Evolutionary conservation across 805 yeast genomes (phyloP).

Genomic region (Pichia occidentalis): DNA sequence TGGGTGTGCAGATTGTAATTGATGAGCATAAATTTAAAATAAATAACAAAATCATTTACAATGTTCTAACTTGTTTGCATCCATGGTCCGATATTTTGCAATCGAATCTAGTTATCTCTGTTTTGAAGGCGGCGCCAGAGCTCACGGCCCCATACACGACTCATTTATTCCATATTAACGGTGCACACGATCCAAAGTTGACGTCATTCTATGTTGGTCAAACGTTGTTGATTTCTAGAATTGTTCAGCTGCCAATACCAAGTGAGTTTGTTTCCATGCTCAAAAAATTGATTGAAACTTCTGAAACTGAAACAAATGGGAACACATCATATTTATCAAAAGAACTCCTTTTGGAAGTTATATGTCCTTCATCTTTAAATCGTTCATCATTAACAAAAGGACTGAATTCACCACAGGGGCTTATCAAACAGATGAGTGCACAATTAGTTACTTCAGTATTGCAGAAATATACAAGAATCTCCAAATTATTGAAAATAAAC

Average conservation of each 20-base stretch:
- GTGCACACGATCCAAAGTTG: constrained; percentile 71
- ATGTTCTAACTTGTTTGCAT: constrained; percentile 56
- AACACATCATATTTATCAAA: constrained; percentile 8
- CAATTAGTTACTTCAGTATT: constrained; percentile 52
- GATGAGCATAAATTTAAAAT: constrained; percentile 50
- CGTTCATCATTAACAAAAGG: constrained; percentile 52
- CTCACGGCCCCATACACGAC: constrained; percentile 64
- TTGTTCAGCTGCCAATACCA: constrained; percentile 56
- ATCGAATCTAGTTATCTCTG: constrained; percentile 42
- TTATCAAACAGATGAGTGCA: constrained; percentile 58
- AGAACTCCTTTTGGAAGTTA: constrained; percentile 42
- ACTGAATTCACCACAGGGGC: constrained; percentile 40
- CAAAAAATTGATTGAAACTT: constrained; percentile 9
- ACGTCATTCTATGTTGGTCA: constrained; percentile 81
- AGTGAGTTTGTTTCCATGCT: constrained; percentile 18
- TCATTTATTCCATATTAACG: constrained; percentile 50
- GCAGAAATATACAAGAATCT: constrained; percentile 43
- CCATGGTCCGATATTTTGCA: constrained; percentile 78
- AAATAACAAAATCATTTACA: constrained; percentile 61
- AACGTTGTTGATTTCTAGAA: constrained; percentile 51
- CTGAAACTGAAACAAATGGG: constrained; percentile 5
- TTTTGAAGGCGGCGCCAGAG: constrained; percentile 56
- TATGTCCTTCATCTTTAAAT: constrained; percentile 61
- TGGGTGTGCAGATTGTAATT: constrained; percentile 40
- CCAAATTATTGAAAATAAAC: constrained; percentile 19